A percentile compares a stretch with the other conserved stretches of the same genome.
Conservation (phyloP, 1,284 basidiomycete genomes). For the Cryptococcus sp. region DNA sequence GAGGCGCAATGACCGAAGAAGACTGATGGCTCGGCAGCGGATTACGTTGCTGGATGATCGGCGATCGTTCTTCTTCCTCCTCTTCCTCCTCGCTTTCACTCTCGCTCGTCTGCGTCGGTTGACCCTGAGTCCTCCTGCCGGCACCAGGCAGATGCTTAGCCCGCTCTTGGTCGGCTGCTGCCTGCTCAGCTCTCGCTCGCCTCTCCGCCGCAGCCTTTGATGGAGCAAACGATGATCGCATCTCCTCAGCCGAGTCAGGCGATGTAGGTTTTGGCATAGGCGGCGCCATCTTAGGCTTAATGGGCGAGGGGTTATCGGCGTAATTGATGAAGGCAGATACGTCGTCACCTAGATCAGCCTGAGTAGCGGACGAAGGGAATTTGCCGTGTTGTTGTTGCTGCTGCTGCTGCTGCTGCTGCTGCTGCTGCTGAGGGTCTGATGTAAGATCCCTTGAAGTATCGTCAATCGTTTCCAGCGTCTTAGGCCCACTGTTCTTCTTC, state of each 20-base stretch:
- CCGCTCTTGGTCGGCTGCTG: slow-evolving; percentile 65
- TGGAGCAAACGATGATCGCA: slow-evolving; percentile 78
- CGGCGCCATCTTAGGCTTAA: slow-evolving; percentile 25
- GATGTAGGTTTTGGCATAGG: slow-evolving; percentile 1
- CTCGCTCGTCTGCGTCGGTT: slow-evolving; percentile 30
- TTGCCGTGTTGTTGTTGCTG: neutral
- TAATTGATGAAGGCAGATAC: slow-evolving; percentile 43
- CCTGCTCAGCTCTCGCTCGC: slow-evolving; percentile 73
- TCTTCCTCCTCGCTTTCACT: slow-evolving; percentile 72
- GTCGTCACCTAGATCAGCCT: slow-evolving; percentile 38
- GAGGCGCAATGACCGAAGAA: slow-evolving; percentile 1
- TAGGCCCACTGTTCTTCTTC: slow-evolving; percentile 22
- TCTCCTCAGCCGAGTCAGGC: slow-evolving; percentile 39
- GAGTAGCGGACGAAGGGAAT: slow-evolving; percentile 14
- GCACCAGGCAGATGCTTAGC: slow-evolving; percentile 58
- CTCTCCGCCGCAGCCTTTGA: slow-evolving; percentile 77
- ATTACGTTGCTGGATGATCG: neutral
- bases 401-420: neutral
- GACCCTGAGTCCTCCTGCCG: slow-evolving; percentile 28
- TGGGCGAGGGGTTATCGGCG: slow-evolving; percentile 38
- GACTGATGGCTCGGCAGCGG: slow-evolving; percentile 27
- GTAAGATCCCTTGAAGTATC: slow-evolving; percentile 2
- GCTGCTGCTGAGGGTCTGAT: neutral
- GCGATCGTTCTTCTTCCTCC: slow-evolving; percentile 59
- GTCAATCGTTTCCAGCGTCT: slow-evolving; percentile 22